These are phyloP conservation scores for Hordeum pubiflorum DNA, from an alignment of 202 grass and related monocot species.

Conservation along the genomic window DNA sequence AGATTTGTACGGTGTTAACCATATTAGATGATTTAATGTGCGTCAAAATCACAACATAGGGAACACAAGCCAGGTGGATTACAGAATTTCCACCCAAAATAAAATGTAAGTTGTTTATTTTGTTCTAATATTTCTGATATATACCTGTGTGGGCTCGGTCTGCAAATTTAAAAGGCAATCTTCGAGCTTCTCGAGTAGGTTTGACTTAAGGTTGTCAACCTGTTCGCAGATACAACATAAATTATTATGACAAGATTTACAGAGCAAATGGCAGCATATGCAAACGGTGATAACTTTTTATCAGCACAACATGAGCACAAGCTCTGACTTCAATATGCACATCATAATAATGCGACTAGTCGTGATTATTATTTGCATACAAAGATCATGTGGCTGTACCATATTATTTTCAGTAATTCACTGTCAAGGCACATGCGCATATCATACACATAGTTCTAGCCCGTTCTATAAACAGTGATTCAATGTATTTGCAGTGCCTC, in stretches of 20 bases:
- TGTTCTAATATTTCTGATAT: slow-evolving; percentile 23
- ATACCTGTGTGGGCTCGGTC: slow-evolving; percentile 64
- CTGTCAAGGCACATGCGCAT: neutral
- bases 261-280: slow-evolving; percentile 6
- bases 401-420: neutral
- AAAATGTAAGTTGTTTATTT: slow-evolving; percentile 9
- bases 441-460: neutral
- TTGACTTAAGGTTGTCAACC: slow-evolving; percentile 93
- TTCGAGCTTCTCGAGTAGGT: slow-evolving; percentile 89
- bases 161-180: slow-evolving; percentile 76
- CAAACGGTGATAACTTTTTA: neutral
- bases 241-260: slow-evolving; percentile 20
- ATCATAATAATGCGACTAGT: neutral
- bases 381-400: neutral
- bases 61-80: slow-evolving; percentile 9
- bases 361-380: slow-evolving; percentile 1
- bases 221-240: slow-evolving; percentile 31
- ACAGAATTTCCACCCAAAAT: slow-evolving; percentile 5
- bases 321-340: neutral
- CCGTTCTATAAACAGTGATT: neutral
- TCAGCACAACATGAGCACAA: neutral
- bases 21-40: neutral
- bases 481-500: neutral
- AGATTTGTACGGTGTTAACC: neutral
- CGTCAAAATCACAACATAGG: neutral